Evolutionary conservation across 352 stramenopile species (phyloP).

Genomic region (Phytopythium chamaehyphon): DNA sequence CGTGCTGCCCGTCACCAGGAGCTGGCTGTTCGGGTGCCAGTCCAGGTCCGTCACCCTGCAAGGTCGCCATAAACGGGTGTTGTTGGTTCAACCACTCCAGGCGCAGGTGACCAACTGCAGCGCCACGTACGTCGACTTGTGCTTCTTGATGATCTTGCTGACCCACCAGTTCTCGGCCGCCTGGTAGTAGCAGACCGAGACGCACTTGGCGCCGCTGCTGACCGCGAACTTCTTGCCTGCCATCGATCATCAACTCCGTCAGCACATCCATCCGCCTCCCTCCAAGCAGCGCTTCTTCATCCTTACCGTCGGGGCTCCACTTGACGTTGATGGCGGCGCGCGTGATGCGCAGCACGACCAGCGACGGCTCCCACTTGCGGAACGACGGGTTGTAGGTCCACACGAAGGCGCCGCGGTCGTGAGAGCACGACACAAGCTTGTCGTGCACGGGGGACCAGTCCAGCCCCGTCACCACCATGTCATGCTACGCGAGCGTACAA

Average conservation of each 20-base stretch:
- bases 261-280: neutral
- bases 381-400: conserved; percentile 89
- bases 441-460: conserved; percentile 93
- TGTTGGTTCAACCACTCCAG: neutral
- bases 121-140: conserved; percentile 91
- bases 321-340: conserved; percentile 91
- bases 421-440: conserved; percentile 93
- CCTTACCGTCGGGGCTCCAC: conserved; percentile 88
- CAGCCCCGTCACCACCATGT: conserved; percentile 91
- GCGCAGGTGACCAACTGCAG: neutral
- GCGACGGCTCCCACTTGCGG: conserved; percentile 88
- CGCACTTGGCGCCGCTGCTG: conserved; percentile 89
- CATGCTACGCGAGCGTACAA: conserved; percentile 82
- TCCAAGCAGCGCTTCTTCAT: neutral
- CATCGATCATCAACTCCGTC: conserved; percentile 3
- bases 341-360: conserved; percentile 91
- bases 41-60: conserved; percentile 80
- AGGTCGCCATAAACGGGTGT: neutral
- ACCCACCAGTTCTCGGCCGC: conserved; percentile 93
- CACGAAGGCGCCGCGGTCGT: conserved; percentile 94
- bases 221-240: conserved; percentile 92
- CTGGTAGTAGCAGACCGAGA: conserved; percentile 93
- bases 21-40: conserved; percentile 92
- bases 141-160: conserved; percentile 95
- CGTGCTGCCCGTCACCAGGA: conserved; percentile 89